Percentiles rank a stretch among this genome's conserved stretches.
These are phyloP conservation scores for Fusarium tanahbumbuense DNA, from an alignment of 2,329 filamentous ascomycete species.

Conservation along the genomic window DNA sequence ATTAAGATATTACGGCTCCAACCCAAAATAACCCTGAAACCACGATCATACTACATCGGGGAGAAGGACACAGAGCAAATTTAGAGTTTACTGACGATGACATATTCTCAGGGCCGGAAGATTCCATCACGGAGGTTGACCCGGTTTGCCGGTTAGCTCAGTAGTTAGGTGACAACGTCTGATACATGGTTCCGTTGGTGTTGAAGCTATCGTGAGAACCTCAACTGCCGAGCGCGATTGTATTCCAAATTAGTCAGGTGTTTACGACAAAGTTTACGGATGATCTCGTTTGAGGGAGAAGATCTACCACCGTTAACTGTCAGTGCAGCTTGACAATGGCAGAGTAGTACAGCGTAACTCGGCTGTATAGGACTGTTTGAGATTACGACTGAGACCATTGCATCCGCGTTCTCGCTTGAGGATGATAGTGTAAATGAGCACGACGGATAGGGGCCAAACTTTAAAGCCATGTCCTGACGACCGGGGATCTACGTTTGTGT, in stretches of 20 bases:
- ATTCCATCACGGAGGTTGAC: neutral
- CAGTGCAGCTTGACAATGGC: neutral
- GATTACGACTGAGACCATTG: neutral
- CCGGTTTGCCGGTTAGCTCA: neutral
- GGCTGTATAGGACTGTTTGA: neutral
- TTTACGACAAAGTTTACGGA: neutral
- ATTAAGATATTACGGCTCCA: slow-evolving; percentile 4
- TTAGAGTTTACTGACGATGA: slow-evolving; percentile 2
- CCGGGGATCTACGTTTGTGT: neutral
- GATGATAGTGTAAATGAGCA: neutral
- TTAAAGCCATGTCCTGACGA: neutral
- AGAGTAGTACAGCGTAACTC: slow-evolving; percentile 11
- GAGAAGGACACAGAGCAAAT: neutral
- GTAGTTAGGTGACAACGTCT: neutral
- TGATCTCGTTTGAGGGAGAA: neutral
- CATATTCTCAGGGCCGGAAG: neutral
- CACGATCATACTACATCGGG: neutral
- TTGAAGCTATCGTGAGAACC: neutral
- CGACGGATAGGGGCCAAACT: neutral
- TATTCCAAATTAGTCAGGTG: neutral
- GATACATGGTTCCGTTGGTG: neutral
- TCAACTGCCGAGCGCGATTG: slow-evolving; percentile 18
- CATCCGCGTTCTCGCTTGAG: neutral
- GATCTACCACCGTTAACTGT: neutral
- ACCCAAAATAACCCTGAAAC: slow-evolving; percentile 17